phyloP scores from a whole-genome alignment of 257 asterid species.

The Solanum microdontum region DNA sequence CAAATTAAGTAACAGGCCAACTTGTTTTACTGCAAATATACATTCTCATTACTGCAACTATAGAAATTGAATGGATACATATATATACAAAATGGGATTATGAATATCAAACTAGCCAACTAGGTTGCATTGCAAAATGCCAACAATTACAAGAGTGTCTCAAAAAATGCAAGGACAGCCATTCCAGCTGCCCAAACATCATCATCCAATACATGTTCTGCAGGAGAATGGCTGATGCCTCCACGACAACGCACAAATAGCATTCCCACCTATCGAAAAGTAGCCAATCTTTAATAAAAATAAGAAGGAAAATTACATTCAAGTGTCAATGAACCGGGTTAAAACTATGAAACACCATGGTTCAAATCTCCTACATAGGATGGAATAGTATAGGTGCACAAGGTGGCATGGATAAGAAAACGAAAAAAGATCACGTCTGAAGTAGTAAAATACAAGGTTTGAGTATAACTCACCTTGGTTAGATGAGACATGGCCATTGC shows the following conservation, averaged over 20 bases:
- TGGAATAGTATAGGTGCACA: not conserved
- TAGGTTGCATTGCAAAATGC: not conserved
- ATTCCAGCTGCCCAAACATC: slow-evolving; percentile 87
- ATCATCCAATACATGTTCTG: slow-evolving; percentile 68
- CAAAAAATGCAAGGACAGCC: slow-evolving; percentile 67
- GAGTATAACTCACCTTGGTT: slow-evolving; percentile 39
- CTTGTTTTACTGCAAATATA: not conserved
- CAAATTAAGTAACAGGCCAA: not conserved
- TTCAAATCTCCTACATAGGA: not conserved
- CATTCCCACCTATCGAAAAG: slow-evolving; percentile 61
- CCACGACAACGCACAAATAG: slow-evolving; percentile 93
- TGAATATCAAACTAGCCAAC: not conserved
- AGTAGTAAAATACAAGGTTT: not conserved
- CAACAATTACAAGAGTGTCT: slow-evolving; percentile 37
- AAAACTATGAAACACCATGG: not conserved
- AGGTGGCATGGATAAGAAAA: not conserved
- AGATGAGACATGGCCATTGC: slow-evolving; percentile 98
- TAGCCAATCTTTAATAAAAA: not conserved
- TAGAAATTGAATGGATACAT: not conserved
- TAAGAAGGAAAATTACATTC: not conserved
- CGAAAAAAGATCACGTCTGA: not conserved
- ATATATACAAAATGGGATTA: not conserved
- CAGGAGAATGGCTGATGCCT: slow-evolving; percentile 95
- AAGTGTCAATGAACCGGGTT: not conserved
- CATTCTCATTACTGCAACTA: not conserved